A percentile compares a stretch with the other conserved stretches of the same genome.
Conservation (phyloP, 331 rosid species). For the Ulmus americana region DNA sequence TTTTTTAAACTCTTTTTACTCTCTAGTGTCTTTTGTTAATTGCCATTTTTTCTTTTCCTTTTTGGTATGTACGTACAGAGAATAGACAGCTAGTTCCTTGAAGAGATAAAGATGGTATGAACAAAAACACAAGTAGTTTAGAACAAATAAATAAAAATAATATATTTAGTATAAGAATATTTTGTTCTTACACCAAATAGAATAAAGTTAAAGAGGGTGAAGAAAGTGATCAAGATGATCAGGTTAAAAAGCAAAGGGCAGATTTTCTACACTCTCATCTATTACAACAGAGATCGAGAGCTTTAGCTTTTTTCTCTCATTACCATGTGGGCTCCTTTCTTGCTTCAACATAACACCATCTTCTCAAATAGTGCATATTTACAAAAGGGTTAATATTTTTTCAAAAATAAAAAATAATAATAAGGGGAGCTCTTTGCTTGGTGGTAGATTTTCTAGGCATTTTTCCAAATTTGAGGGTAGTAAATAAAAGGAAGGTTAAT, state of each 20-base stretch:
- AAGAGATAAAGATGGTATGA: slow-evolving; percentile 1
- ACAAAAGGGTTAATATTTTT: slow-evolving; percentile 1
- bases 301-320: slow-evolving; percentile 39
- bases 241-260: slow-evolving; percentile 51
- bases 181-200: slow-evolving; percentile 1
- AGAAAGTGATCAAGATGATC: slow-evolving; percentile 35
- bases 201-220: slow-evolving; percentile 23
- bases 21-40: not conserved
- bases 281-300: slow-evolving; percentile 32
- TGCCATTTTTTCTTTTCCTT: not conserved
- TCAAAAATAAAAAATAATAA: slow-evolving; percentile 28
- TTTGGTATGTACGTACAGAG: not conserved
- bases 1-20: not conserved
- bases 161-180: not conserved
- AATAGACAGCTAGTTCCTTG: not conserved
- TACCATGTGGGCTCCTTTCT: slow-evolving; percentile 44
- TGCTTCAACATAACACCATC: slow-evolving; percentile 75
- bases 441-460: slow-evolving; percentile 7
- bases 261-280: slow-evolving; percentile 48
- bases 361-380: slow-evolving; percentile 1
- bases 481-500: slow-evolving; percentile 36
- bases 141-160: not conserved
- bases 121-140: not conserved
- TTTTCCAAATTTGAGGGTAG: slow-evolving; percentile 18
- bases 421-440: slow-evolving; percentile 31